Evolutionary conservation across 257 asterid genomes (phyloP).

Genomic region (Buddleja alternifolia): DNA sequence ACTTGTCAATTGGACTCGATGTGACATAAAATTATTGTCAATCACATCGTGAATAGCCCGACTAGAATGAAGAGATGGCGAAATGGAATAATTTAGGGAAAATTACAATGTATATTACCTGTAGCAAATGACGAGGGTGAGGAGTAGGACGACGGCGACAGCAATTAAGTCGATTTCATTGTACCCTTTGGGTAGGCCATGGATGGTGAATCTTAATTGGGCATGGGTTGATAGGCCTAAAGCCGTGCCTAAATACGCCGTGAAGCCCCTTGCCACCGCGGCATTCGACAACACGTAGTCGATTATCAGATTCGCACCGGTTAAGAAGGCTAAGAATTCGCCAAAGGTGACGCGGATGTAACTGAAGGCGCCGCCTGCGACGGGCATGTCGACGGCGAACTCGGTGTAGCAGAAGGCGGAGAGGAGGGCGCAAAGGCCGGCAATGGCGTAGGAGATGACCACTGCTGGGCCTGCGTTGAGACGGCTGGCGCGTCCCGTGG

Average conservation of each 20-base stretch:
- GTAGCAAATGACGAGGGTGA: conserved; percentile 84
- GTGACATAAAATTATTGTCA: no score
- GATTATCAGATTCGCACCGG: conserved; percentile 81
- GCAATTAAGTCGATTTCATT: conserved; percentile 83
- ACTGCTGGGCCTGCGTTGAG: conserved; percentile 87
- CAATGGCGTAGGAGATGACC: conserved; percentile 87
- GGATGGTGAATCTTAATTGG: conserved; percentile 54
- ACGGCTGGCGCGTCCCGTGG: conserved; percentile 74
- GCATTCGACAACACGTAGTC: conserved; percentile 96
- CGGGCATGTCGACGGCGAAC: conserved; percentile 97
- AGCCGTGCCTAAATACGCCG: conserved; percentile 75
- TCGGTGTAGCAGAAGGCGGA: conserved; percentile 98
- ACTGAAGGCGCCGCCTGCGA: conserved; percentile 98
- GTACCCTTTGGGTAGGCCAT: conserved; percentile 67
- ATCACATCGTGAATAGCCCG: no score
- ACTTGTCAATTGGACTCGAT: no score
- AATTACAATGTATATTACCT: conserved; percentile 49
- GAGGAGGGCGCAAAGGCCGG: conserved; percentile 92
- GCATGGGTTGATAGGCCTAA: conserved; percentile 53
- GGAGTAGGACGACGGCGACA: conserved; percentile 65
- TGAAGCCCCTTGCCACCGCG: conserved; percentile 93
- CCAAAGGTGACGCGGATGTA: conserved; percentile 93
- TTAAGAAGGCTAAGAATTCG: conserved; percentile 80
- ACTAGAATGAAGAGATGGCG: no score
- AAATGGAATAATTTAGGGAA: background rate